These are phyloP conservation scores for Coemansia sp. DNA, from an alignment of 192 early-diverging fungal genomes.

Conservation along the genomic window DNA sequence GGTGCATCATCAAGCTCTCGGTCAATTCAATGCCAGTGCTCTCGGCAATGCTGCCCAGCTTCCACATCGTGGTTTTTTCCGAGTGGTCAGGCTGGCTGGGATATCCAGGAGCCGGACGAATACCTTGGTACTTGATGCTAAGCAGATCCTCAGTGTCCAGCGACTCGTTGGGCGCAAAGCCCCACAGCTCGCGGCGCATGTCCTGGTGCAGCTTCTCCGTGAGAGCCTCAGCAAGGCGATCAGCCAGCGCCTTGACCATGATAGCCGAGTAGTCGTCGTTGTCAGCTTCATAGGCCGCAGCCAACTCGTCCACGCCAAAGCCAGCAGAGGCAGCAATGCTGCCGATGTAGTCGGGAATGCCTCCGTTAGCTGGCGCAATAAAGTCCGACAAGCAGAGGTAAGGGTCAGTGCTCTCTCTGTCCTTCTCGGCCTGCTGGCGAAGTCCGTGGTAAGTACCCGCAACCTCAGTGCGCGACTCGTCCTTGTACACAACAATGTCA, in stretches of 20 bases:
- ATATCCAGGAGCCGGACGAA: conserved; percentile 93
- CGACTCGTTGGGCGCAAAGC: conserved; percentile 74
- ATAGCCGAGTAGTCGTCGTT: conserved; percentile 92
- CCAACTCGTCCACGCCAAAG: conserved; percentile 87
- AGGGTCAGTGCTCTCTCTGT: conserved; percentile 78
- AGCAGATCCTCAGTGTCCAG: conserved; percentile 79
- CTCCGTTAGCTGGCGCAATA: conserved; percentile 75
- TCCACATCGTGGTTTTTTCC: conserved; percentile 94
- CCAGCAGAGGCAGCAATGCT: conserved; percentile 88
- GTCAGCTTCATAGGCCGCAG: conserved; percentile 72
- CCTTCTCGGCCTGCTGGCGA: conserved; percentile 82
- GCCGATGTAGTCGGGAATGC: conserved; percentile 83
- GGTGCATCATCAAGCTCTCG: conserved; percentile 92
- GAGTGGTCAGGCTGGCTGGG: conserved; percentile 95
- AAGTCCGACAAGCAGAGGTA: conserved; percentile 92
- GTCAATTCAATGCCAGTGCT: conserved; percentile 84
- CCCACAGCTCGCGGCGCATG: conserved; percentile 86
- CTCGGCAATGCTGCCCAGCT: conserved; percentile 74
- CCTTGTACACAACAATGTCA: conserved; percentile 84
- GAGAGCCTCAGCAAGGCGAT: conserved; percentile 90
- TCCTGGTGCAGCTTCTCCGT: conserved; percentile 89
- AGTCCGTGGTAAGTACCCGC: conserved; percentile 83
- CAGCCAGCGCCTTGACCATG: conserved; percentile 94
- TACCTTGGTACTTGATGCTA: conserved; percentile 92
- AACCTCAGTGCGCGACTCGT: conserved; percentile 67